Base-by-base conservation (phyloP, 106 monocot species). In the Dendrobium chrysotoxum region DNA sequence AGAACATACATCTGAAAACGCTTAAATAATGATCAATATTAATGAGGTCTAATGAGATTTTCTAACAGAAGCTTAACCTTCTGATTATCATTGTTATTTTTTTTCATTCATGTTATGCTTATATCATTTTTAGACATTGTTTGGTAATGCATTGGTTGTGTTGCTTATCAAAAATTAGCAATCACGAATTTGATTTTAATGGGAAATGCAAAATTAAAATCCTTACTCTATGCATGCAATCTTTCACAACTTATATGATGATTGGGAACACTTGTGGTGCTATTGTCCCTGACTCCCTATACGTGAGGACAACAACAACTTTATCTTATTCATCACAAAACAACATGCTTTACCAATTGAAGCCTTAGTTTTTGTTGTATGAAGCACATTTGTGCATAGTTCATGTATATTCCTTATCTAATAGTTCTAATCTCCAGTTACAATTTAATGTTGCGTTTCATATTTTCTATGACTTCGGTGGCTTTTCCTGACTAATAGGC, bases 31-130 rank as follows among this genome's bases (percentile, higher is more conserved):
- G 21, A 61, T 0, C 61, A 61, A n/a, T n/a, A 61, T 61, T n/a
- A 61, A n/a, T 61, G 61, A n/a, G 61, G n/a, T n/a, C 21, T 61
- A 23, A 61, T n/a, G n/a, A 61, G 61, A 61, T 61, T 61, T 61
- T 23, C n/a, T 6, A 61, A 23, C n/a, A 20, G 23, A 61, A 61
- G n/a, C 20, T 23, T 21, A 61, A 61, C 20, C n/a, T n/a, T 23
- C 4, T 61, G 61, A 7, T 20, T 1, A 5, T 23, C 61, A 20
- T 61, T 61, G 6, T 61, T 61, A 1, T 61, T n/a, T 70, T 70
- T 31, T 26, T 70, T 30, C 5, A 30, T 11, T 5, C 11, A 31
- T 21, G 8, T 66, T 28, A 9, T 66, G 21, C 28, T 66, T 66
- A 66, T 26, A 26, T 5, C 28, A 30, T 68, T 68, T 30, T 28